Conservation (phyloP, 192 early-diverging fungal species). For the Mortierella alpina region DNA sequence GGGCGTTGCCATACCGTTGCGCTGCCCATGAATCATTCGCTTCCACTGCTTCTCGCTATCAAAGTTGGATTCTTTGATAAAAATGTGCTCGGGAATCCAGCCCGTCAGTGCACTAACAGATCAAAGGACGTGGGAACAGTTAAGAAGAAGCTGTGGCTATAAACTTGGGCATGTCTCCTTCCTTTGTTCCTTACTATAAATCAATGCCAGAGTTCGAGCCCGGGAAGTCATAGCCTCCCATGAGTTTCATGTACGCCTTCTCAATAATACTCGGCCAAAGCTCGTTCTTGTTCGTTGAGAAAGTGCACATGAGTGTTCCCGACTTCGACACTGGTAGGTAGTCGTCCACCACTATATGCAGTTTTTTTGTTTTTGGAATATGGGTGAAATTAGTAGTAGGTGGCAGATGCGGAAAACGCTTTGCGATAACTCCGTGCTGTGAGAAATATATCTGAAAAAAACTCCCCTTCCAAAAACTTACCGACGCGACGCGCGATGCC, state of each 20-base stretch:
- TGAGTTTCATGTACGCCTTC: slow-evolving; percentile 96
- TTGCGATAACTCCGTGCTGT: neutral
- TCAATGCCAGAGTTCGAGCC: slow-evolving; percentile 96
- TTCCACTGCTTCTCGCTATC: slow-evolving; percentile 77
- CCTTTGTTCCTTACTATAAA: slow-evolving; percentile 67
- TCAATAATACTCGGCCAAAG: slow-evolving; percentile 90
- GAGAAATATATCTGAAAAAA: too few species aligned
- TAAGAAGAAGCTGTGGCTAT: neutral
- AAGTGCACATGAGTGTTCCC: slow-evolving; percentile 88
- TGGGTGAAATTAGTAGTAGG: neutral
- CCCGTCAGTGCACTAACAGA: slow-evolving; percentile 79
- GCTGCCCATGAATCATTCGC: slow-evolving; percentile 73
- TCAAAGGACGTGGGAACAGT: neutral
- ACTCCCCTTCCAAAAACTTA: neutral
- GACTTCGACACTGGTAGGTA: slow-evolving; percentile 78
- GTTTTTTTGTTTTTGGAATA: too few species aligned
- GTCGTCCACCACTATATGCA: slow-evolving; percentile 82
- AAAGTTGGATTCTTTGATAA: slow-evolving; percentile 81
- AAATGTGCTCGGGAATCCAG: slow-evolving; percentile 94
- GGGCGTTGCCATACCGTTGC: slow-evolving; percentile 57
- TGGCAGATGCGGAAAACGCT: slow-evolving; percentile 1
- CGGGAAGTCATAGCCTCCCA: slow-evolving; percentile 96
- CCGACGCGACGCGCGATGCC: slow-evolving; percentile 84
- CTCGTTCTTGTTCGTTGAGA: slow-evolving; percentile 79
- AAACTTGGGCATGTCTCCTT: neutral